These are phyloP conservation scores for Myriosclerotinia curreyana DNA, from an alignment of 2,329 filamentous ascomycete genomes.

Conservation along the genomic window DNA sequence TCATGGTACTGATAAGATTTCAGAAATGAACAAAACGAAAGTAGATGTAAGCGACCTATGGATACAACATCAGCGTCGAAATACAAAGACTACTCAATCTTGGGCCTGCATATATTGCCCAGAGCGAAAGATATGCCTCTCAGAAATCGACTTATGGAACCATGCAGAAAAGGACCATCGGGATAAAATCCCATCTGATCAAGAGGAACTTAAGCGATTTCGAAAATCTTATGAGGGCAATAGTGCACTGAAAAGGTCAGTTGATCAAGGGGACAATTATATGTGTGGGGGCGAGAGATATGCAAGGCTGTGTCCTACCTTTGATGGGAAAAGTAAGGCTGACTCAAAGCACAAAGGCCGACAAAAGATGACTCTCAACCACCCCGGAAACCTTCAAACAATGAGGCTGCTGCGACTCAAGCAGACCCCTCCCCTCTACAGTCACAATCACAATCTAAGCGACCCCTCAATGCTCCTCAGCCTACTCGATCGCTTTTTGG, in stretches of 20 bases:
- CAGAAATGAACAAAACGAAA: conserved; percentile 15
- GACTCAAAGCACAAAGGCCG: conserved; percentile 23
- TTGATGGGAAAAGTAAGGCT: conserved; percentile 22
- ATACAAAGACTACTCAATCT: conserved; percentile 26
- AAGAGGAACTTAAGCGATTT: conserved; percentile 21
- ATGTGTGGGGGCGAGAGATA: conserved; percentile 2
- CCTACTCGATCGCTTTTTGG: conserved; percentile 26
- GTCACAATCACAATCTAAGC: conserved; percentile 22
- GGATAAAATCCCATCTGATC: conserved; percentile 25
- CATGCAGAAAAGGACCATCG: conserved; percentile 29
- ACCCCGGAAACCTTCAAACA: conserved; percentile 24
- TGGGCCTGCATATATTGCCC: conserved; percentile 31
- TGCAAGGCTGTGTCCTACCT: neutral
- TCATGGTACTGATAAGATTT: neutral
- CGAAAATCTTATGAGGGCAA: conserved; percentile 24
- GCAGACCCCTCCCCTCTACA: conserved; percentile 24
- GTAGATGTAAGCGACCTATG: conserved; percentile 24
- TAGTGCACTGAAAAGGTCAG: conserved; percentile 26
- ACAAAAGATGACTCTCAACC: conserved; percentile 27
- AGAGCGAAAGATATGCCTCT: conserved; percentile 25
- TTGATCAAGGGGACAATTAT: neutral
- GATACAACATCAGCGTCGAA: conserved; percentile 30
- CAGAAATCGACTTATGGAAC: conserved; percentile 26
- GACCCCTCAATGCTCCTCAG: conserved; percentile 22
- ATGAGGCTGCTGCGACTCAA: conserved; percentile 14